Evolutionary conservation across 1,284 basidiomycete species (phyloP), one percentile per base, ranked within the genome.

Genomic region (Leccinum olivaceoglutinosum): DNA sequence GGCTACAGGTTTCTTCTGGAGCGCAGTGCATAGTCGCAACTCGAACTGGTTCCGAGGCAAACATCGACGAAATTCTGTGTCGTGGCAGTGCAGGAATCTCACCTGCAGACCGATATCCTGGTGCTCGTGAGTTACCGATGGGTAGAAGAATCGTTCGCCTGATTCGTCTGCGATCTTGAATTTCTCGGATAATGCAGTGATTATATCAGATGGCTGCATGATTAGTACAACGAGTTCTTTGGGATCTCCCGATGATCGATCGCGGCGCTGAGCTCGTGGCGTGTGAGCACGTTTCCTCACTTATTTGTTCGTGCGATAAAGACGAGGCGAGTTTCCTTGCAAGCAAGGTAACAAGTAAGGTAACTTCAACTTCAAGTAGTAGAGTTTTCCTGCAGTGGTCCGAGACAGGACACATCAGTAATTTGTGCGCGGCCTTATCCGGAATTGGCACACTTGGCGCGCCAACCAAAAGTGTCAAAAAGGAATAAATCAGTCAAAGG

Each of bases 61-160:
- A 51, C 29, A 32, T 32, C 29, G 1, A 32, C 29, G 29, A 32
- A 32, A 32, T 32, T 32, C 1, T 32, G 29, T 32, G 29, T 32
- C 29, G 29, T n/a, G 29, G 29, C 29, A 32, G 29, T 32, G 29
- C 29, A 32, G 29, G 29, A 32, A 32, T 32, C 29, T 32, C 29
- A 32, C 29, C 29, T 32, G 29, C 29, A 32, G 29, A 32, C 81
- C 85, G 44, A 79, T 72, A 62, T 93, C 90, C 14, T 75, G 69
- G 68, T 90, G 83, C 49, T 79, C 80, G 65, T 82, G 79, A 32
- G 86, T 75, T 4, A 84, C 84, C 2, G 91, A 93, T 21, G 87
- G 85, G 71, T 89, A 95, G 79, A 90, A 90, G 51, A 89, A 77
- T 36, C 93, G 76, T 72, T 92, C 89, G 2, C 89, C 88, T 16